Percentiles rank a stretch among this genome's conserved stretches.
phyloP scores from a whole-genome alignment of 2,329 filamentous ascomycete species.

The Bipolaris sorokiniana region DNA sequence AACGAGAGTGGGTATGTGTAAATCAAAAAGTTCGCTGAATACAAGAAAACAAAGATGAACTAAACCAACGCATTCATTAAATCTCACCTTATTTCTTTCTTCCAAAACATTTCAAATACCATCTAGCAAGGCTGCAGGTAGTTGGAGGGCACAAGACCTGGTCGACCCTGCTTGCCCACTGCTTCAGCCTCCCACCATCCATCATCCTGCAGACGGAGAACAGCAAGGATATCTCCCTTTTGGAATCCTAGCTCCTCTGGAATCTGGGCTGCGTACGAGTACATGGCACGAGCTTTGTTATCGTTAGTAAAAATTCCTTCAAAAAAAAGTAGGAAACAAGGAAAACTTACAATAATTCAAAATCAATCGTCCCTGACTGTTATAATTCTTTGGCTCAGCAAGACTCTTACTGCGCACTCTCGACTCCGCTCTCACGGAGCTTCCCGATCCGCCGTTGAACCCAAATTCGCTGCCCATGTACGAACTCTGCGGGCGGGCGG shows the following conservation, averaged over 20 bases:
- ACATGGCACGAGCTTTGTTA: constrained; percentile 81
- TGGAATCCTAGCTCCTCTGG: constrained; percentile 91
- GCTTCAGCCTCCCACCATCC: constrained; percentile 99
- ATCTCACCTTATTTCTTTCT: background rate
- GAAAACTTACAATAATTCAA: constrained; percentile 85
- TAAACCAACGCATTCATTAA: background rate
- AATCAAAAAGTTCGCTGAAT: background rate
- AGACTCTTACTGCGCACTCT: constrained; percentile 78
- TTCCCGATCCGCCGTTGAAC: constrained; percentile 30
- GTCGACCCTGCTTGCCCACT: constrained; percentile 64
- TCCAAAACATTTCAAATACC: background rate
- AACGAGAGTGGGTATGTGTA: constrained; percentile 12
- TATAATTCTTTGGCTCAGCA: constrained; percentile 84
- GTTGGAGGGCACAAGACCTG: constrained; percentile 70
- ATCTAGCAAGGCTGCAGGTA: constrained; percentile 65
- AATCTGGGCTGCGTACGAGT: constrained; percentile 92
- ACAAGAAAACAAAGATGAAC: background rate
- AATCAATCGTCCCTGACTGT: constrained; percentile 83
- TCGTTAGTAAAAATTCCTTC: background rate
- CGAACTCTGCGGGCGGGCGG: constrained; percentile 51
- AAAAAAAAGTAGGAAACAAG: too few relatives aligned
- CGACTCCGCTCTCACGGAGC: constrained; percentile 48
- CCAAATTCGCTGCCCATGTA: constrained; percentile 50
- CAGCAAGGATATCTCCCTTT: constrained; percentile 89
- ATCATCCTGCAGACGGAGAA: constrained; percentile 91